These are phyloP conservation scores for Claviceps quebecensis DNA, from an alignment of 2,329 filamentous ascomycete genomes.

Conservation along the genomic window DNA sequence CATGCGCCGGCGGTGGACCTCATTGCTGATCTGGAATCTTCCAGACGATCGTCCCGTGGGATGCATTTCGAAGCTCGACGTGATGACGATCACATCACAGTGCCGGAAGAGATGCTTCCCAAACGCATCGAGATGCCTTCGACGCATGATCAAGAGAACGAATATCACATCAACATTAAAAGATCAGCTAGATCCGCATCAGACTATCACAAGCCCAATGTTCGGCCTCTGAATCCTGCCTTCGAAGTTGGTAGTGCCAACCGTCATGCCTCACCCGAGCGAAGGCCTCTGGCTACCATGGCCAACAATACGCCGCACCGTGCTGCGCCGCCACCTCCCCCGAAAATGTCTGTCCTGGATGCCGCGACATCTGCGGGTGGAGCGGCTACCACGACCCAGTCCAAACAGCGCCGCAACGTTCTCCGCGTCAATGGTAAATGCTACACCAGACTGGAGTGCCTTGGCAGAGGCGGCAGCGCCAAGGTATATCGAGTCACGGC, in stretches of 20 bases:
- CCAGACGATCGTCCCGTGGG: slow-evolving; percentile 17
- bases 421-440: slow-evolving; percentile 81
- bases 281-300: slow-evolving; percentile 39
- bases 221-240: slow-evolving; percentile 32
- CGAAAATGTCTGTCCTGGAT: slow-evolving; percentile 95
- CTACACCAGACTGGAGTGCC: slow-evolving; percentile 78
- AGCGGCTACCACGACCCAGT: slow-evolving; percentile 59
- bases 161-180: slow-evolving; percentile 56
- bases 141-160: slow-evolving; percentile 71
- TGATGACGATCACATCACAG: slow-evolving; percentile 11
- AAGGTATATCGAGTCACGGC: slow-evolving; percentile 95
- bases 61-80: slow-evolving; percentile 10
- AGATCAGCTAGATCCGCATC: slow-evolving; percentile 38
- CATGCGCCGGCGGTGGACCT: slow-evolving; percentile 23
- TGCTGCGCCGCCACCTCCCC: slow-evolving; percentile 66
- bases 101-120: slow-evolving; percentile 8
- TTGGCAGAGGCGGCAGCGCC: slow-evolving; percentile 83
- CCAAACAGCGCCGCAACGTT: slow-evolving; percentile 64
- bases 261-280: slow-evolving; percentile 35
- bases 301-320: slow-evolving; percentile 61
- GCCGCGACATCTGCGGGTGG: slow-evolving; percentile 75
- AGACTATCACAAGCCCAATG: slow-evolving; percentile 42
- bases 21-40: slow-evolving; percentile 16
- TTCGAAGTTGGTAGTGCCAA: slow-evolving; percentile 23
- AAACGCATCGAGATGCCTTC: slow-evolving; percentile 43